These are phyloP conservation scores for Dillenia suffruticosa DNA, from an alignment of 164 flowering plant species.

Conservation along the genomic window DNA sequence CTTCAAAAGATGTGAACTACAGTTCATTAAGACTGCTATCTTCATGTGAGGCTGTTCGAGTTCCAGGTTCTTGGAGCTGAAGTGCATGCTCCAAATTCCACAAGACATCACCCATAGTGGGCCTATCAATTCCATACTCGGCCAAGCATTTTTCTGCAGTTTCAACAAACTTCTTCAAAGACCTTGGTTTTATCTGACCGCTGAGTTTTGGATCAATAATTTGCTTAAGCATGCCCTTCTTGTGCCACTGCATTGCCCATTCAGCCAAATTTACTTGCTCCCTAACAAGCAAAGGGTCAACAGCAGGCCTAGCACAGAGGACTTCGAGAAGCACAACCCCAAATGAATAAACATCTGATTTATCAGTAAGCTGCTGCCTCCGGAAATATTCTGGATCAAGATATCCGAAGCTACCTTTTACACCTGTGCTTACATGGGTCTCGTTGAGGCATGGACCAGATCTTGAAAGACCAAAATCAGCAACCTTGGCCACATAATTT, in stretches of 20 bases:
- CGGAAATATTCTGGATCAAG: constrained; percentile 69
- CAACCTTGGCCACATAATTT: constrained; percentile 54
- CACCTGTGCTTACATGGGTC: constrained; percentile 71
- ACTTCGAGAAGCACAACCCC: constrained; percentile 36
- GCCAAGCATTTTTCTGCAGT: constrained; percentile 76
- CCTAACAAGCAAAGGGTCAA: constrained; percentile 51
- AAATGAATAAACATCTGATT: too few relatives aligned
- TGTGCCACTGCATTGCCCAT: constrained; percentile 65
- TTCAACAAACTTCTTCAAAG: constrained; percentile 56
- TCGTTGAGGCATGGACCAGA: constrained; percentile 62
- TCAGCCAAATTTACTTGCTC: constrained; percentile 75
- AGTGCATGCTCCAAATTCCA: constrained; percentile 72
- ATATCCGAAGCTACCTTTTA: constrained; percentile 72
- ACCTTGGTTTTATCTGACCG: constrained; percentile 42
- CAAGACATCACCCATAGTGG: constrained; percentile 75
- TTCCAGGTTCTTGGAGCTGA: constrained; percentile 56
- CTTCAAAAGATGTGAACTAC: constrained; percentile 13
- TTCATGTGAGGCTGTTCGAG: constrained; percentile 22
- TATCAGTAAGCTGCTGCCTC: constrained; percentile 60
- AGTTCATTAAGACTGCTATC: constrained; percentile 10
- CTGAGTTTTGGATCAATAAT: constrained; percentile 53
- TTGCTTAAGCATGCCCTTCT: constrained; percentile 44
- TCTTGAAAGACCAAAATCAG: constrained; percentile 72
- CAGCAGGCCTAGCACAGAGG: constrained; percentile 71
- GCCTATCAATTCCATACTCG: constrained; percentile 76